Percentiles rank a stretch among this genome's conserved stretches.
phyloP scores from a whole-genome alignment of 2,329 filamentous ascomycete species.

The Xylaria sp. region DNA sequence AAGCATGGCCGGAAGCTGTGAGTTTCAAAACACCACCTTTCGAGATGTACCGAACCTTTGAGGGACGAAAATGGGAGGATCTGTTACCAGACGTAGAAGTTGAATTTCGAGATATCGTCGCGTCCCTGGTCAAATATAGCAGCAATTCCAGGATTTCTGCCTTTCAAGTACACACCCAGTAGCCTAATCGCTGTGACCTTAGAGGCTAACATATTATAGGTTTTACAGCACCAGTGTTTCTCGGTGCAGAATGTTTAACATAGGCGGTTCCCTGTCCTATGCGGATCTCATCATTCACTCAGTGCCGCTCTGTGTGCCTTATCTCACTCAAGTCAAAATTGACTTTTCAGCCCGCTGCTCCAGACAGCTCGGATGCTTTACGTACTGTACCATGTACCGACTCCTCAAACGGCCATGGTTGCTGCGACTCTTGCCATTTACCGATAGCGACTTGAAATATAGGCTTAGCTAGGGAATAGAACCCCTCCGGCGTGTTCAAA shows the following conservation, averaged over 20 bases:
- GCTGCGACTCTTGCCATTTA: constrained; percentile 35
- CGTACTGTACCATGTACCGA: constrained; percentile 31
- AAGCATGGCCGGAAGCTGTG: constrained; percentile 81
- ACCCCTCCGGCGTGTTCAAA: constrained; percentile 36
- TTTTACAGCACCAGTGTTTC: constrained; percentile 19
- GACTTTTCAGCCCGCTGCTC: background rate
- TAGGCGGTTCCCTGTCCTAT: background rate
- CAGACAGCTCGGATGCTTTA: background rate
- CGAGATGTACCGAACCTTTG: constrained; percentile 84
- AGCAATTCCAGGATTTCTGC: constrained; percentile 71
- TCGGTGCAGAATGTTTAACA: background rate
- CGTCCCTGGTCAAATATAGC: constrained; percentile 74
- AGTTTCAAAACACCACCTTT: constrained; percentile 78
- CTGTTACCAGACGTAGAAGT: constrained; percentile 68
- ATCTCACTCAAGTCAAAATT: background rate
- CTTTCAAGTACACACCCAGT: constrained; percentile 51
- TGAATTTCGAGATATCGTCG: constrained; percentile 69
- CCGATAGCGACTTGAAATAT: constrained; percentile 37
- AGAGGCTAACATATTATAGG: constrained; percentile 13
- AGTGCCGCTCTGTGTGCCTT: background rate
- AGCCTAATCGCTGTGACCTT: background rate
- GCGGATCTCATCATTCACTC: background rate
- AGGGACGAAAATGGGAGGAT: constrained; percentile 68
- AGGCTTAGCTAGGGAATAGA: constrained; percentile 27
- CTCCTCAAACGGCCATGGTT: constrained; percentile 29